Base-by-base conservation (phyloP, 2,329 filamentous ascomycete species). In the Ceratocystiopsis brevicomis region DNA sequence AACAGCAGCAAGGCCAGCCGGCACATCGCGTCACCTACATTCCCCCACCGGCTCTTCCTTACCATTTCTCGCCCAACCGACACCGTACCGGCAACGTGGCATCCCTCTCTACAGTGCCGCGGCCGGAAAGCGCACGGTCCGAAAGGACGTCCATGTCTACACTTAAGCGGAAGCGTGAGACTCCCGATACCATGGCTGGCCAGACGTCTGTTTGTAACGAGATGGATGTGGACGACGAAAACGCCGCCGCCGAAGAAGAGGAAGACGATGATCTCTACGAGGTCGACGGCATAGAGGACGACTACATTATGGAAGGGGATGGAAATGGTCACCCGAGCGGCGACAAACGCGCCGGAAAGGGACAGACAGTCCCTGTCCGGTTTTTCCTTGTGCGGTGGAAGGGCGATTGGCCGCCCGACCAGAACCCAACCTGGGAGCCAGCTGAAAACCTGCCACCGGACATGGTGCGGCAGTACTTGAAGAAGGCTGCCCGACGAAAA, bases 381-480 rank as follows among this genome's bases (percentile, higher is more conserved):
- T 63, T 61, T 45, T 76, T 69, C 53, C 58, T 64, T 30, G 69
- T 76, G 1, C 63, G 65, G 8, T 76, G 71, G 71, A 64, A 63
- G 38, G 71, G 71, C 9, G 55, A 71, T 45, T 76, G 71, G 71
- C 68, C 71, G 0, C 55, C 61, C 0, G 66, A 65, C 10, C 62
- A 73, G 51, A 73, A 76, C 44, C 68, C 69, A 0, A 68, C 70
- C 0, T 76, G 71, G 71, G 71, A 76, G 50, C 71, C 70, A 0
- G 63, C 67, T 48, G 61, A 61, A 4, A 71, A 73, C 42, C 62
- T 76, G 3, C 54, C 66, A 0, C 44, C 52, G 0, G 45, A 45
- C 0, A 51, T 73, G 36, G 56, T 72, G 1, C 56, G 53, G 8
- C 56, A 55, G 3, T 75, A 66, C 45, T 48, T 62, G 6, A 57